Evolutionary conservation across 257 asterid species (phyloP).

Genomic region (Capsicum chinense): DNA sequence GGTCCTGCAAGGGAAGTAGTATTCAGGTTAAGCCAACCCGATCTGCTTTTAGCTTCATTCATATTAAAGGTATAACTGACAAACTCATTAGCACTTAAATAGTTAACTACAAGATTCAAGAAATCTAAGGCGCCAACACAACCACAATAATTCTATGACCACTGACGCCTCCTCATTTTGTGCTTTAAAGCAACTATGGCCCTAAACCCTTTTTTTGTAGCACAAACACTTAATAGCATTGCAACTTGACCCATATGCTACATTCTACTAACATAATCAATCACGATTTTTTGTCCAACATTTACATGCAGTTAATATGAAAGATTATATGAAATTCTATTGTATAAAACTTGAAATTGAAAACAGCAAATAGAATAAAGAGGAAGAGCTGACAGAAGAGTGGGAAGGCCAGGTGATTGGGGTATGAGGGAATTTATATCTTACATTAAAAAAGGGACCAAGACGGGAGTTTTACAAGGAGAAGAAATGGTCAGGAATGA

Average conservation of each 20-base stretch:
- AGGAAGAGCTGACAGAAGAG: not conserved
- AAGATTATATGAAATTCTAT: not conserved
- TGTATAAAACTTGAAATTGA: not conserved
- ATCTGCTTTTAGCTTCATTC: not conserved
- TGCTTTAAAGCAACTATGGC: not conserved
- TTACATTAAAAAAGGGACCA: not conserved
- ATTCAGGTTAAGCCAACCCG: not conserved
- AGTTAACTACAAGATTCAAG: not conserved
- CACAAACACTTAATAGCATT: not conserved
- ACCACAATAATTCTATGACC: slow-evolving; percentile 10
- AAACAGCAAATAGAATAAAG: not conserved
- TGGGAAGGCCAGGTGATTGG: not conserved
- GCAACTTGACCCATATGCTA: not conserved
- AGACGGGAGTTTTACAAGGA: not conserved
- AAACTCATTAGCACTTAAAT: not conserved
- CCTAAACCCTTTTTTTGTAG: not conserved
- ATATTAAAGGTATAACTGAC: slow-evolving; percentile 13
- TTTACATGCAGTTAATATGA: not conserved
- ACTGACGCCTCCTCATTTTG: not conserved
- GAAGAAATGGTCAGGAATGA: slow-evolving; percentile 18
- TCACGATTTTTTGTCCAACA: not conserved
- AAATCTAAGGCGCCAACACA: not conserved
- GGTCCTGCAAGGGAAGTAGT: slow-evolving; percentile 60
- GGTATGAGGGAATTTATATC: not conserved
- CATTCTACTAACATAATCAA: not conserved